A percentile compares a stretch with the other conserved stretches of the same genome.
Conservation (phyloP, 1,139 yeast species). For the Saccharomyces pastorianus region DNA sequence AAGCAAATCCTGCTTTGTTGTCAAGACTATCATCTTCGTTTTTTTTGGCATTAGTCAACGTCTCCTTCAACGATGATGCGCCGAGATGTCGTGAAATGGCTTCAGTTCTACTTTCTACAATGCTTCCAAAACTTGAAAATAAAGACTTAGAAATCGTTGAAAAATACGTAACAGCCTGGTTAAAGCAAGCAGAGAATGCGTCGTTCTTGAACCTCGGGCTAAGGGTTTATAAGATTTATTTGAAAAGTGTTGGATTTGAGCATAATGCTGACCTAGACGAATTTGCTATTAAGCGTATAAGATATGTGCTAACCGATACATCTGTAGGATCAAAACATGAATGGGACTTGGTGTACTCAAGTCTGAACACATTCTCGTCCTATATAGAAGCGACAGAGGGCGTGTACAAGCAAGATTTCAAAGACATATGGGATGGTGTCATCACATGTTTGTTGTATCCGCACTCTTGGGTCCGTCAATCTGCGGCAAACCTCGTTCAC, state of each 20-base stretch:
- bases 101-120: constrained; percentile 45
- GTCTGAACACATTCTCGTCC: constrained; percentile 46
- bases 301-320: constrained; percentile 35
- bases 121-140: constrained; percentile 46
- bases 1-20: constrained; percentile 57
- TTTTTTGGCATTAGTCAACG: constrained; percentile 74
- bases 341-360: constrained; percentile 75
- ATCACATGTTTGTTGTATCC: constrained; percentile 64
- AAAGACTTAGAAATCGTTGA: constrained; percentile 43
- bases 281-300: constrained; percentile 36
- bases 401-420: constrained; percentile 32
- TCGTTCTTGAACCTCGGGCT: constrained; percentile 69
- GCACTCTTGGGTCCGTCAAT: constrained; percentile 83
- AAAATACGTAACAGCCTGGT: constrained; percentile 61
- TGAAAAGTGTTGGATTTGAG: constrained; percentile 45
- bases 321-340: constrained; percentile 33
- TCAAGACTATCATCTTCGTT: constrained; percentile 62
- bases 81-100: constrained; percentile 84
- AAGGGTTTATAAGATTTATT: constrained; percentile 58
- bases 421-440: constrained; percentile 44
- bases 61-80: constrained; percentile 69
- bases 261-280: constrained; percentile 36
- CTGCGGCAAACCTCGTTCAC: constrained; percentile 56
- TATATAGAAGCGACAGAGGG: constrained; percentile 26
- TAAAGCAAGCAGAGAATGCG: constrained; percentile 45